Percentiles rank a stretch among this genome's conserved stretches.
Conservation (phyloP, 345 rosid species). For the Populus deltoides region DNA sequence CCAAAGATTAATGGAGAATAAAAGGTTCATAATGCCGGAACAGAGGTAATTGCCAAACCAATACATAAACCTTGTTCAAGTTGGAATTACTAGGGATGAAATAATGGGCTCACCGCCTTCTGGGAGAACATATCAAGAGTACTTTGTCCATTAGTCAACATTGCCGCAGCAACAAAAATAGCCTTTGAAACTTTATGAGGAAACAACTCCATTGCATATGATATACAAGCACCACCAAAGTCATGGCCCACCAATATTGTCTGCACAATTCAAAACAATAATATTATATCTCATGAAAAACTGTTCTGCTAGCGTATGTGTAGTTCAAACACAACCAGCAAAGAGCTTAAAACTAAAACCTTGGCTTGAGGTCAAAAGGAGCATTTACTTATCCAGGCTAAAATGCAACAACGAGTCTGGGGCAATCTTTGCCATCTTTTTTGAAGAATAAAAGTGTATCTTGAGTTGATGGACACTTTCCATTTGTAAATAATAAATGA, state of each 20-base stretch:
- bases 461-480: neutral
- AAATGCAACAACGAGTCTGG: neutral
- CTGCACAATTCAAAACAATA: conserved; percentile 37
- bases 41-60: neutral
- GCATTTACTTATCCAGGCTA: neutral
- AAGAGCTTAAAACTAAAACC: conserved; percentile 4
- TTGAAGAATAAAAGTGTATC: neutral
- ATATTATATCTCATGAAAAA: neutral
- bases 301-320: neutral
- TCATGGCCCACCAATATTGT: conserved; percentile 93
- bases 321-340: neutral
- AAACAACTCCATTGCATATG: conserved; percentile 83
- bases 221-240: conserved; percentile 88
- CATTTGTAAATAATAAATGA: neutral
- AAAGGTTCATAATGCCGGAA: neutral
- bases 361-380: neutral
- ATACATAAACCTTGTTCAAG: neutral
- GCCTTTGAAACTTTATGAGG: conserved; percentile 73
- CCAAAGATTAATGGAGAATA: neutral
- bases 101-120: conserved; percentile 44
- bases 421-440: neutral
- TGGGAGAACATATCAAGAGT: conserved; percentile 69
- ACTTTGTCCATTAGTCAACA: conserved; percentile 71
- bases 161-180: conserved; percentile 73
- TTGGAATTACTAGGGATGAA: neutral